phyloP scores from a whole-genome alignment of 2,329 filamentous ascomycete species.

The Pleoardoris graminearum region DNA sequence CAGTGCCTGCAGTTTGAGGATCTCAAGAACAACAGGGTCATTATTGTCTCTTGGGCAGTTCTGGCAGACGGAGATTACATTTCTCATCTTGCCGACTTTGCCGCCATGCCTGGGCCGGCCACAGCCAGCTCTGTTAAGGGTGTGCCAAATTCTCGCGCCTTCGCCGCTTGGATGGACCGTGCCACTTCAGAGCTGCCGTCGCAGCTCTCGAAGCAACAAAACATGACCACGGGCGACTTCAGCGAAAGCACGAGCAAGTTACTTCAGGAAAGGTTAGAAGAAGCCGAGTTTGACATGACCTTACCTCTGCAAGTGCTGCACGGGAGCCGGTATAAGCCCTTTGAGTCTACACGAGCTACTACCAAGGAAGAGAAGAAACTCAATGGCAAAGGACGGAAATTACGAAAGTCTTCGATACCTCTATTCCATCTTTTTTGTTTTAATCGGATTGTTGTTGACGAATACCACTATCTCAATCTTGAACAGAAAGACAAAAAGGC shows the following conservation, averaged over 20 bases:
- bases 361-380: not conserved
- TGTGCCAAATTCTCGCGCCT: slow-evolving; percentile 51
- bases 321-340: slow-evolving; percentile 39
- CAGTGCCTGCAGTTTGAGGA: slow-evolving; percentile 48
- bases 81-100: slow-evolving; percentile 53
- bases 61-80: slow-evolving; percentile 56
- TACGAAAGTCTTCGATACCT: slow-evolving; percentile 13
- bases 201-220: slow-evolving; percentile 46
- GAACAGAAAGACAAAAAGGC: slow-evolving; percentile 24
- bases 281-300: slow-evolving; percentile 42
- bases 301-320: slow-evolving; percentile 47
- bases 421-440: slow-evolving; percentile 64
- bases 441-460: slow-evolving; percentile 65
- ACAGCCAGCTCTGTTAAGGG: not conserved
- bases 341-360: slow-evolving; percentile 6
- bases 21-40: slow-evolving; percentile 56
- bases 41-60: slow-evolving; percentile 59
- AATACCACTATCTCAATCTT: slow-evolving; percentile 61
- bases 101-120: slow-evolving; percentile 49
- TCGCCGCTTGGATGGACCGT: slow-evolving; percentile 58
- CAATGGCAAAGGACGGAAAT: not conserved
- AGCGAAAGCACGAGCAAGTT: slow-evolving; percentile 22
- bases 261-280: slow-evolving; percentile 30
- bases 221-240: slow-evolving; percentile 37
- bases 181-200: slow-evolving; percentile 48